Conservation (phyloP, 2,329 filamentous ascomycete species). For the Xenoacremonium recifei region DNA sequence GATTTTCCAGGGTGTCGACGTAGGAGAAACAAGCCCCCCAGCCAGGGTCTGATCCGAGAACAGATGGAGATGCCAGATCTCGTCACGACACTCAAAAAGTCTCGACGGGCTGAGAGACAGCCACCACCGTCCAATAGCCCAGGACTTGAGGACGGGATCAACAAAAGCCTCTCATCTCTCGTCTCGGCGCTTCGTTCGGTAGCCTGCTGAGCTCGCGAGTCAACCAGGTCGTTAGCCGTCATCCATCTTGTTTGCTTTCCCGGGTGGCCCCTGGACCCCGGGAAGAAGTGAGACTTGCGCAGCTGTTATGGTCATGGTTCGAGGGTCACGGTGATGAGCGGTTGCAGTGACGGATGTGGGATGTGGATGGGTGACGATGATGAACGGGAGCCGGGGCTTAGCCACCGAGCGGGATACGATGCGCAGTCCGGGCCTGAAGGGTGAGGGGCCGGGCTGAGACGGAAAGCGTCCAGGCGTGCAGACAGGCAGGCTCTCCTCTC, state of each 20-base stretch:
- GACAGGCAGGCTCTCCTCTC: no score
- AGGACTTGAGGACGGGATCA: background rate
- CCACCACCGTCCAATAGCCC: background rate
- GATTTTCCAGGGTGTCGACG: conserved; percentile 13
- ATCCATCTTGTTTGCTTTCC: background rate
- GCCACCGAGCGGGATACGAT: no score
- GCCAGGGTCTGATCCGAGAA: conserved; percentile 19
- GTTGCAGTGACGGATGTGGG: background rate
- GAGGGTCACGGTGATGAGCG: background rate
- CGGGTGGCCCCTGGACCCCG: no score
- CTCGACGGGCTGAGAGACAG: conserved; percentile 3
- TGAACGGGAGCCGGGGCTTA: no score
- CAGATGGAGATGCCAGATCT: conserved; percentile 19
- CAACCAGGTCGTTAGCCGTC: background rate
- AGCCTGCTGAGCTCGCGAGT: background rate
- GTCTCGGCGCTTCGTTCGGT: conserved; percentile 11
- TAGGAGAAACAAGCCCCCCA: conserved; percentile 20
- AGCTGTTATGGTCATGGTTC: background rate
- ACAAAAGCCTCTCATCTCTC: conserved; percentile 1
- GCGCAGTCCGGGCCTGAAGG: no score
- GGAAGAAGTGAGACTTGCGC: background rate
- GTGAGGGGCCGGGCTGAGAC: no score
- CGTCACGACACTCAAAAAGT: conserved; percentile 11
- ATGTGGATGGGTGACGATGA: conserved; percentile 5
- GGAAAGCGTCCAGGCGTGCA: no score